A percentile compares a stretch with the other conserved stretches of the same genome.
phyloP scores from a whole-genome alignment of 306 rosid species.

The Alnus glutinosa region DNA sequence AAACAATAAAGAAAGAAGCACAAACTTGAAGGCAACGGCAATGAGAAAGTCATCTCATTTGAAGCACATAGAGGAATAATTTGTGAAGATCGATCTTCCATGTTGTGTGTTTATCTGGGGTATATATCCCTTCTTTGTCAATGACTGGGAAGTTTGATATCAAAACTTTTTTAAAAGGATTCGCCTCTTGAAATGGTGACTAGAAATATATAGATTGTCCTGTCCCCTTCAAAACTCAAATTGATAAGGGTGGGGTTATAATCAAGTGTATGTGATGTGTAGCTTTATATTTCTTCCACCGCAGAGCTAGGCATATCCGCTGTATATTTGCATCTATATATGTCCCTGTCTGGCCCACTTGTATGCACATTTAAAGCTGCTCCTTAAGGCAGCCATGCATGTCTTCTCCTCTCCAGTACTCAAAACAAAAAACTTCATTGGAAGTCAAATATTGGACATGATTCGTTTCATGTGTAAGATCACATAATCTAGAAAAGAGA shows the following conservation, averaged over 20 bases:
- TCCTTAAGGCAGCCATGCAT: no score
- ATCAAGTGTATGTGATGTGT: neutral
- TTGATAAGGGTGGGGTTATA: neutral
- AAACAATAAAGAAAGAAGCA: neutral
- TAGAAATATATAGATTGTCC: neutral
- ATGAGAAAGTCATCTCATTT: neutral
- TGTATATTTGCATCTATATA: no score
- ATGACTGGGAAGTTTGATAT: neutral
- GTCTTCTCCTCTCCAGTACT: no score
- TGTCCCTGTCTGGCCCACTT: no score
- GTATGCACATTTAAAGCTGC: no score
- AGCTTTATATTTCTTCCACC: neutral
- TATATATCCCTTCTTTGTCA: neutral
- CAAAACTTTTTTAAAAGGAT: constrained; percentile 1
- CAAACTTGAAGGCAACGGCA: neutral
- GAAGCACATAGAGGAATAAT: neutral
- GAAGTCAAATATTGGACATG: no score
- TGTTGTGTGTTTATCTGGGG: neutral
- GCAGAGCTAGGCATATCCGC: neutral
- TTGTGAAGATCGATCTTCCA: neutral
- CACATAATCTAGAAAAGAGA: no score
- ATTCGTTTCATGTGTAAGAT: no score
- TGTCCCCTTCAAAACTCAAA: neutral
- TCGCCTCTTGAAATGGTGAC: neutral
- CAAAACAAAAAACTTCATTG: no score